Percentiles rank a stretch among this genome's conserved stretches.
phyloP scores from a whole-genome alignment of 768 basidiomycete species.

The Phanerodontia chrysosporium region DNA sequence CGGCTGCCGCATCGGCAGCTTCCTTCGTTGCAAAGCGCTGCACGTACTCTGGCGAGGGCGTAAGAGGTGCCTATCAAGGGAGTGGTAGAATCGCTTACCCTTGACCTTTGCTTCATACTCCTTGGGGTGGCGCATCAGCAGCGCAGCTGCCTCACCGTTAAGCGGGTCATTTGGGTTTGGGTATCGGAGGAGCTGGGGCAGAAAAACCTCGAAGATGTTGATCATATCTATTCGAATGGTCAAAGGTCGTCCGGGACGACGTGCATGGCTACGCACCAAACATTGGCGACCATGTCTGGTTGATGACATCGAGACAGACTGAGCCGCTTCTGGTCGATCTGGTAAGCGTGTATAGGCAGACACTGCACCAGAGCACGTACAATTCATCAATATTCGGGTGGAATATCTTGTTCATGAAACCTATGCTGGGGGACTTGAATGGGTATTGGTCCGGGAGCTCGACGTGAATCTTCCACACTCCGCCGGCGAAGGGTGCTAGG shows the following conservation, averaged over 20 bases:
- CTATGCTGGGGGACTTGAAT: slow-evolving; percentile 97
- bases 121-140: slow-evolving; percentile 96
- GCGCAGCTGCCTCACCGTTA: slow-evolving; percentile 95
- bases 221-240: slow-evolving; percentile 73
- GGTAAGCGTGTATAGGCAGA: slow-evolving; percentile 12
- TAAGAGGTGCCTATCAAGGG: too few relatives aligned
- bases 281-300: slow-evolving; percentile 99
- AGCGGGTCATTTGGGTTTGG: slow-evolving; percentile 98
- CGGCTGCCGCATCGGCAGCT: slow-evolving; percentile 70
- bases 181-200: slow-evolving; percentile 94
- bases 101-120: slow-evolving; percentile 94
- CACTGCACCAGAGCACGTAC: slow-evolving; percentile 44
- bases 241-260: not conserved
- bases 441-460: slow-evolving; percentile 98
- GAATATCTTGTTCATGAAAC: slow-evolving; percentile 99
- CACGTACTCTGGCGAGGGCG: slow-evolving; percentile 75
- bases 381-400: slow-evolving; percentile 99
- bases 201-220: slow-evolving; percentile 98
- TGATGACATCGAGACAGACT: slow-evolving; percentile 97
- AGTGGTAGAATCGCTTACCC: too few relatives aligned
- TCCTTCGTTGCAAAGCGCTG: slow-evolving; percentile 90
- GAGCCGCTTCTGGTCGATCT: slow-evolving; percentile 74
- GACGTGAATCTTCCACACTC: slow-evolving; percentile 99
- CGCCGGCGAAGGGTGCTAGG: slow-evolving; percentile 94
- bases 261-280: slow-evolving; percentile 62